Evolutionary conservation across 2,329 filamentous ascomycete species (phyloP), one percentile per base, ranked within the genome.

Genomic region (Ophiostoma tasmaniense): DNA sequence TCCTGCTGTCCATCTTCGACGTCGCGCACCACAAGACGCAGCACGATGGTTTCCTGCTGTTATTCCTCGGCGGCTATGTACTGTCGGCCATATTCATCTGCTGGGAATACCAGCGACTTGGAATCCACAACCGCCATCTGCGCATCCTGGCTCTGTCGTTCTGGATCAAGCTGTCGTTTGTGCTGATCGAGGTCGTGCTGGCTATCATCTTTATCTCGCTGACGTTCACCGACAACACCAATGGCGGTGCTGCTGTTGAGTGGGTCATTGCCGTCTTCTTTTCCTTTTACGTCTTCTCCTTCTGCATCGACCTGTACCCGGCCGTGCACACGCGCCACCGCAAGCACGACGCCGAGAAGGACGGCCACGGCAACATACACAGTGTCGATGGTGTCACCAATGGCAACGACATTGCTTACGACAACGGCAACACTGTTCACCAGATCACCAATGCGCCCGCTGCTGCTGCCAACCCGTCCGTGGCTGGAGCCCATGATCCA

Each of bases 11-110:
- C 72, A 88, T 97, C 73, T 97, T 96, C 78, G 92, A 98, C 78
- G 95, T 92, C 0, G 78, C 84, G n/a, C 80, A 82, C 68, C 86
- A 97, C 76, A 82, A 83, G 1, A 78, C 73, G 1, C 76, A 90
- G 70, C 95, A 99, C 77, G 83, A 92, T 75, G 81, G 87, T 1
- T 96, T 96, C 79, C 80, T 99, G 45, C 79, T 86, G 0, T 79
- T 97, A 67, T 99, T 99, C 78, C 92, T 97, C 76, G 87, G 79
- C 17, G 95, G 92, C 42, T 98, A 96, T 77, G 81, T 97, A 68
- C 76, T 97, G 68, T 92, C 89, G 4, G 93, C 94, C 69, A 84
- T 97, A 73, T 94, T 93, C 78, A 90, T 94, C 73, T 97, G 93
- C 81, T 88, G 87, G 81, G 93, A 97, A 78, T 97, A 96, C 78